Evolutionary conservation across 805 yeast genomes (phyloP).

Genomic region (Candida patagonica): DNA sequence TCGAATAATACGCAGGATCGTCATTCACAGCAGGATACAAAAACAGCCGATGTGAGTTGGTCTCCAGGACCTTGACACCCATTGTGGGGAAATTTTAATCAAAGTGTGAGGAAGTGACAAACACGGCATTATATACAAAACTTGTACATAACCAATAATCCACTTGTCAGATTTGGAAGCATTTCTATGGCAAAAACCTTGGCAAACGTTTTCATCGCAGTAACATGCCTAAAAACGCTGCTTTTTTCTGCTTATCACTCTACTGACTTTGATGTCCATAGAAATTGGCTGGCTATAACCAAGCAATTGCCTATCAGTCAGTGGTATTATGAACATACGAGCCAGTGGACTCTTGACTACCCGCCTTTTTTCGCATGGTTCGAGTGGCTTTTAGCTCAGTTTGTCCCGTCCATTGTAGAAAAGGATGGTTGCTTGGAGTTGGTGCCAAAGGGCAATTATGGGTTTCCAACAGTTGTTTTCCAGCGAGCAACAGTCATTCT

Average conservation of each 20-base stretch:
- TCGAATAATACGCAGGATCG: slow-evolving; percentile 12
- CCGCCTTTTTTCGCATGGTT: slow-evolving; percentile 98
- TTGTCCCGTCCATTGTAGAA: slow-evolving; percentile 55
- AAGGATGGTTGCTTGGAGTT: slow-evolving; percentile 74
- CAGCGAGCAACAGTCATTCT: slow-evolving; percentile 75
- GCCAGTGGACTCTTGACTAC: slow-evolving; percentile 92
- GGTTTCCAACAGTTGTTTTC: slow-evolving; percentile 70
- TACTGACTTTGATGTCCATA: slow-evolving; percentile 94
- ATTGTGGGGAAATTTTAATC: slow-evolving; percentile 3
- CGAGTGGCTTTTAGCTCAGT: slow-evolving; percentile 67
- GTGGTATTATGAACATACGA: slow-evolving; percentile 79
- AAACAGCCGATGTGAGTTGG: slow-evolving; percentile 12
- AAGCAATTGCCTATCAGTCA: slow-evolving; percentile 56
- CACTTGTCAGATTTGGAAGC: too few relatives aligned
- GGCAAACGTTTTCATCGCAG: slow-evolving; percentile 60
- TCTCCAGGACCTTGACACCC: slow-evolving; percentile 10
- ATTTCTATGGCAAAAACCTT: slow-evolving; percentile 34
- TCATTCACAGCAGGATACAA: slow-evolving; percentile 7
- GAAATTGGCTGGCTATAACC: slow-evolving; percentile 95
- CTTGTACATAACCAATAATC: not conserved
- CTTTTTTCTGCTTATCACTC: slow-evolving; percentile 79
- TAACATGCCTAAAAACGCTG: slow-evolving; percentile 48
- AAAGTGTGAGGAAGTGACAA: not conserved
- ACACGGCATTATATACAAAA: too few relatives aligned
- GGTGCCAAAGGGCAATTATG: slow-evolving; percentile 55